Percentiles rank a stretch among this genome's conserved stretches.
Conservation (phyloP, 345 rosid genomes). For the Arabidopsis suecica region DNA sequence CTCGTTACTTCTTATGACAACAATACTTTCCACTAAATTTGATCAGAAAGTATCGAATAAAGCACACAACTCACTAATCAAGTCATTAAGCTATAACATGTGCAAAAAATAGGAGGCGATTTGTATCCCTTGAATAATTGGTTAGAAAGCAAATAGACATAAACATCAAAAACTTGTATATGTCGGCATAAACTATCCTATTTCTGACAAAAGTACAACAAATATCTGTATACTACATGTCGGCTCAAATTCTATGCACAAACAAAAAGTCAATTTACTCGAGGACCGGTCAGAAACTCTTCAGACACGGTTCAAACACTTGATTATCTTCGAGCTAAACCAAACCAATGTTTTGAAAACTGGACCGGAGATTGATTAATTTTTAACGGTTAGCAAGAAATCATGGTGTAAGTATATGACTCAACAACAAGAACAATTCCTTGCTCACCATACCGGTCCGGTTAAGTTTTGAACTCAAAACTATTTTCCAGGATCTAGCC, state of each 20-base stretch:
- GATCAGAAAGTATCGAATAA: conserved; percentile 36
- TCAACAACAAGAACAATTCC: neutral
- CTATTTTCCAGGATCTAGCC: neutral
- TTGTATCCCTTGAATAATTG: neutral
- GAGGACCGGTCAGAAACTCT: neutral
- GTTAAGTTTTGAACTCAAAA: neutral
- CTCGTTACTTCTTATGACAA: conserved; percentile 1
- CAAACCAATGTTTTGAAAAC: neutral
- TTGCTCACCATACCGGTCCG: neutral
- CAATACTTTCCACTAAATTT: conserved; percentile 33
- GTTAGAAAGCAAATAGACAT: neutral
- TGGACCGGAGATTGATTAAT: neutral
- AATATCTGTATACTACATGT: conserved; percentile 4
- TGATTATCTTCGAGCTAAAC: neutral
- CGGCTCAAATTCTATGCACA: neutral
- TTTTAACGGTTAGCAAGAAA: neutral
- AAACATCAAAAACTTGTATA: neutral
- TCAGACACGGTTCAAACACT: neutral
- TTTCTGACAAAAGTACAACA: neutral
- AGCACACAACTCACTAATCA: conserved; percentile 18
- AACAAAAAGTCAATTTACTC: neutral
- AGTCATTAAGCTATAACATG: conserved; percentile 25
- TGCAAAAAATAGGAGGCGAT: conserved; percentile 2
- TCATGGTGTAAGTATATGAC: neutral
- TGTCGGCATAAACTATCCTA: neutral